phyloP scores from a whole-genome alignment of 495 filamentous ascomycete genomes.

The Durotheca rogersii region DNA sequence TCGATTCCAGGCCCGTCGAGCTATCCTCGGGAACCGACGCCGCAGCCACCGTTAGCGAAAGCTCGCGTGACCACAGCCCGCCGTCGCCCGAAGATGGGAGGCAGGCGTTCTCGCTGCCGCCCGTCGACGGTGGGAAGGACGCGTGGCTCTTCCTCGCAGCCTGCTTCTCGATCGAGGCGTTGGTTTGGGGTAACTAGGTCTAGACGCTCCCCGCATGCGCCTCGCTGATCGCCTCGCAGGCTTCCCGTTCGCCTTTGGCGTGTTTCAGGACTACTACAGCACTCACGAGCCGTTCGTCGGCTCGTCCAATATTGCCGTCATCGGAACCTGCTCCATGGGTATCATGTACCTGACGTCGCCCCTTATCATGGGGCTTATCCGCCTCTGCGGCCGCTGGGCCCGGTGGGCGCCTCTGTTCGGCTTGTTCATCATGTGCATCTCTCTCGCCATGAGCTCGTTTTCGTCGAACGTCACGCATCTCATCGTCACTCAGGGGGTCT shows the following conservation, averaged over 20 bases:
- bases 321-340: slow-evolving; percentile 39
- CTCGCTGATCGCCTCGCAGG: slow-evolving; percentile 38
- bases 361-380: slow-evolving; percentile 37
- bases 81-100: slow-evolving; percentile 9
- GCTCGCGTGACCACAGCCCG: not conserved
- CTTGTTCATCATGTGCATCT: slow-evolving; percentile 31
- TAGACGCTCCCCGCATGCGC: not conserved
- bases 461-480: slow-evolving; percentile 38
- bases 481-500: slow-evolving; percentile 47
- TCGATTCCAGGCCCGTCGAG: slow-evolving; percentile 13
- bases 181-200: slow-evolving; percentile 55
- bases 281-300: slow-evolving; percentile 48
- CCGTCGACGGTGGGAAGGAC: slow-evolving; percentile 54
- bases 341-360: slow-evolving; percentile 52
- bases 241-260: slow-evolving; percentile 60
- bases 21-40: slow-evolving; percentile 1
- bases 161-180: slow-evolving; percentile 56
- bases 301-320: slow-evolving; percentile 30
- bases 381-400: slow-evolving; percentile 32
- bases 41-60: not conserved
- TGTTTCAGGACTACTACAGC: slow-evolving; percentile 61
- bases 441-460: slow-evolving; percentile 43
- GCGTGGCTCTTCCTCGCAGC: slow-evolving; percentile 61
- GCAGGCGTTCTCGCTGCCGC: slow-evolving; percentile 48
- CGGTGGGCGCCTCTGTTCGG: slow-evolving; percentile 38